A percentile compares a stretch with the other conserved stretches of the same genome.
These are phyloP conservation scores for Pythium phragmiticola DNA, from an alignment of 352 stramenopile species.

Conservation along the genomic window DNA sequence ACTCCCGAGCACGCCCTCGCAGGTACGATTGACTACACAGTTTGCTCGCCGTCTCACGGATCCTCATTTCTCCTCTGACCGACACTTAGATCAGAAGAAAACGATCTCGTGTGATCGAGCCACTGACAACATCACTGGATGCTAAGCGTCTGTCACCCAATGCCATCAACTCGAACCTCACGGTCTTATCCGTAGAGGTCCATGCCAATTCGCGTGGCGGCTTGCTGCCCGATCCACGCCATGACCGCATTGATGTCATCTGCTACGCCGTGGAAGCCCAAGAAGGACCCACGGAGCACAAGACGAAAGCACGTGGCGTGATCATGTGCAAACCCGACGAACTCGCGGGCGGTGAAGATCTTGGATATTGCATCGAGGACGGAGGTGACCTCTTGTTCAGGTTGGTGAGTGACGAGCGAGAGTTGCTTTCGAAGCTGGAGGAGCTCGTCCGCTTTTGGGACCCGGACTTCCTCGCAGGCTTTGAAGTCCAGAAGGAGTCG, in stretches of 20 bases:
- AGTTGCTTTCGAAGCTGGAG: conserved; percentile 22
- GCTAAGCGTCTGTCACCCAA: conserved; percentile 19
- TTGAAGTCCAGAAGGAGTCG: conserved; percentile 27
- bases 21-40: conserved; percentile 3
- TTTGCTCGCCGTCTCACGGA: neutral
- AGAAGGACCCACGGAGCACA: conserved; percentile 52
- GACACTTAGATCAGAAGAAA: conserved; percentile 6
- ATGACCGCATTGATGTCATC: conserved; percentile 61
- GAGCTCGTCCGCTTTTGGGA: conserved; percentile 25
- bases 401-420: conserved; percentile 31
- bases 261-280: conserved; percentile 75
- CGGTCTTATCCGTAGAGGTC: conserved; percentile 77
- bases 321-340: conserved; percentile 41
- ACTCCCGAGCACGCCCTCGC: conserved; percentile 3
- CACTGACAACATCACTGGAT: conserved; percentile 25
- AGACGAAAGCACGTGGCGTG: conserved; percentile 53
- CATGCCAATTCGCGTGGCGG: conserved; percentile 51
- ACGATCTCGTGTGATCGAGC: neutral
- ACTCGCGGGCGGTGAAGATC: neutral
- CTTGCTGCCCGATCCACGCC: conserved; percentile 69
- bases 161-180: conserved; percentile 64
- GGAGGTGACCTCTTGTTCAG: conserved; percentile 16
- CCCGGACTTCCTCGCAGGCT: conserved; percentile 27
- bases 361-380: conserved; percentile 27
- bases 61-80: neutral